A percentile compares a stretch with the other conserved stretches of the same genome.
These are phyloP conservation scores for Ganoderma boninense DNA, from an alignment of 1,284 basidiomycete species.

Conservation along the genomic window DNA sequence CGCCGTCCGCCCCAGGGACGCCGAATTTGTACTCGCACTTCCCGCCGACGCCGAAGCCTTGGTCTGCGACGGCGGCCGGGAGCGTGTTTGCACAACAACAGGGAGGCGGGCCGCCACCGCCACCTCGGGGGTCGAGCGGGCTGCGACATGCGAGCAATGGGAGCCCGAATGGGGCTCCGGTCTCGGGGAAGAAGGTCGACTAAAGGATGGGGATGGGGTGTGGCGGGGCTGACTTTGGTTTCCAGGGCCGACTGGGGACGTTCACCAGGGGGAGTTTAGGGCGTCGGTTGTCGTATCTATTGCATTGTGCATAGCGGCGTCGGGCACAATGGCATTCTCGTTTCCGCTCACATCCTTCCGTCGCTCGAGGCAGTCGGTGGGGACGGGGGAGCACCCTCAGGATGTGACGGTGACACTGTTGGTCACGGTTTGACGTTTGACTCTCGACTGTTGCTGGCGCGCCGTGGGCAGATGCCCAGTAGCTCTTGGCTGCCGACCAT, in stretches of 20 bases:
- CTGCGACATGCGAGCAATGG: conserved; percentile 31
- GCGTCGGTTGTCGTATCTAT: neutral
- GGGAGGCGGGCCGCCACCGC: conserved; percentile 37
- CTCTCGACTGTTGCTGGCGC: too few relatives aligned
- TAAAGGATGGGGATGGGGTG: conserved; percentile 31
- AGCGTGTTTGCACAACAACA: conserved; percentile 38
- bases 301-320: neutral
- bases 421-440: neutral
- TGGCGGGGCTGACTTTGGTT: neutral
- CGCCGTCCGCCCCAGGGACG: conserved; percentile 36
- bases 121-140: conserved; percentile 23
- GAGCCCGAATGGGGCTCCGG: conserved; percentile 18
- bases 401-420: neutral
- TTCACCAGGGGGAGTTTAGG: neutral
- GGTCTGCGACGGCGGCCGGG: conserved; percentile 29
- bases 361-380: neutral
- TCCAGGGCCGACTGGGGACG: neutral
- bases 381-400: neutral
- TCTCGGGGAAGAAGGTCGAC: conserved; percentile 53
- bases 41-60: conserved; percentile 51
- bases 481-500: too few relatives aligned
- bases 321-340: neutral
- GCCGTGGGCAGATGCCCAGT: too few relatives aligned
- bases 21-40: conserved; percentile 44
- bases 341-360: neutral